Base-by-base conservation (phyloP, 164 flowering plant genomes). In the Annona cherimola region DNA sequence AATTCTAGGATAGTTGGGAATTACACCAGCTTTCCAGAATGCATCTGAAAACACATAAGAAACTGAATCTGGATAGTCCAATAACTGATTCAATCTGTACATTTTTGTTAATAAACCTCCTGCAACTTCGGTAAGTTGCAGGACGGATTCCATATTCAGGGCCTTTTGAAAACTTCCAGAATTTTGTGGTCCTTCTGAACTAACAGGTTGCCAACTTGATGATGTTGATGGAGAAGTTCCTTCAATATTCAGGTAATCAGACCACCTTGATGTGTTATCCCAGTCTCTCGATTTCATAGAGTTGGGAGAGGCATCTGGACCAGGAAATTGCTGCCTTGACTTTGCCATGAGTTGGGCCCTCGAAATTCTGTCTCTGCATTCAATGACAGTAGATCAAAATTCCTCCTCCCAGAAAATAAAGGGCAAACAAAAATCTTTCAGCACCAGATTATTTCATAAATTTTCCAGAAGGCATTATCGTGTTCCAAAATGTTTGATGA, bases 81-180 rank as follows among this genome's bases (percentile, higher is more conserved):
- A 74, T 50, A 90, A 82, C 74, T 93, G 99, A 65, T 85, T 87
- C 74, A 95, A 74, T 78, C 97, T 81, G 80, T 95, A 90, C 87
- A 95, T 93, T 73, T 93, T 95, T 11, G 96, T 87, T 89, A 93
- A 78, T 45, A 95, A 79, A 20, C 98, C 98, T 74, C 90, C 88
- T 0, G 90, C 96, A 60, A 93, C 98, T 69, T 91, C 86, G 18
- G 88, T 86, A 41, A 95, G 90, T 71, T 89, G 96, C 41, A 84
- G 81, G 2, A 95, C 88, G 84, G 85, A 91, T 72, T 89, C 92
- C 85, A 95, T 78, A 73, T 87, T 88, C 76, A 89, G 81, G 68
- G 90, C 92, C 83, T 88, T 92, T 26, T 80, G 88, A 4, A 85
- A 75, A 14, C 82, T 85, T 42, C 75, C 84, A 0, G 86, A 66